A percentile compares a stretch with the other conserved stretches of the same genome.
Evolutionary conservation across 2,329 filamentous ascomycete species (phyloP).

Genomic region (Apiospora sp.): DNA sequence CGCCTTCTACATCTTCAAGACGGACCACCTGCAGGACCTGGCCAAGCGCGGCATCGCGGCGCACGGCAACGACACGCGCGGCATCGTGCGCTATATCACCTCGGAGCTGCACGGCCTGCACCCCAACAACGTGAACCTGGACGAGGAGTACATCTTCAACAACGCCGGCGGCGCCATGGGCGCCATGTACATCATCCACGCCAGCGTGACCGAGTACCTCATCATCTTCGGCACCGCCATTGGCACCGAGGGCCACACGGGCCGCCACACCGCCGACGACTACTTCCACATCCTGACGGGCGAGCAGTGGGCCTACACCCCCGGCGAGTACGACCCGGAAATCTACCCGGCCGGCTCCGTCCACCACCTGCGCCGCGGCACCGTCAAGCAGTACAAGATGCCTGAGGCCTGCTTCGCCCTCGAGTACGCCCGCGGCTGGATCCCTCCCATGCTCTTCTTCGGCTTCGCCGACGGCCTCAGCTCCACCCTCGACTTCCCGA

Average conservation of each 20-base stretch:
- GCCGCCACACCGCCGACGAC: slow-evolving; percentile 90
- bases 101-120: slow-evolving; percentile 66
- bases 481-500: slow-evolving; percentile 86
- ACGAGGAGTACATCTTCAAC: slow-evolving; percentile 91
- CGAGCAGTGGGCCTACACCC: slow-evolving; percentile 77
- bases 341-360: slow-evolving; percentile 74
- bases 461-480: slow-evolving; percentile 83
- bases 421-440: slow-evolving; percentile 88
- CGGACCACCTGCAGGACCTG: slow-evolving; percentile 72
- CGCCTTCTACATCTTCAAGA: slow-evolving; percentile 79
- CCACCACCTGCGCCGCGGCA: slow-evolving; percentile 75
- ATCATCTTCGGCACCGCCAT: slow-evolving; percentile 87
- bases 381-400: slow-evolving; percentile 86
- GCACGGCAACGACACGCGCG: slow-evolving; percentile 78
- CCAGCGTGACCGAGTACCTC: slow-evolving; percentile 87
- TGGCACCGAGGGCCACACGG: slow-evolving; percentile 87
- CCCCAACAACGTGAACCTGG: slow-evolving; percentile 67
- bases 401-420: slow-evolving; percentile 79
- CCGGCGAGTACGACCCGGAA: slow-evolving; percentile 72
- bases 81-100: slow-evolving; percentile 75
- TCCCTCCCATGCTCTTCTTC: slow-evolving; percentile 91
- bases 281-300: slow-evolving; percentile 92
- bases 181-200: slow-evolving; percentile 88
- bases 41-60: slow-evolving; percentile 69
- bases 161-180: slow-evolving; percentile 93